Base-by-base conservation (phyloP, 2,329 filamentous ascomycete species). In the Pestalotiopsis sp. region DNA sequence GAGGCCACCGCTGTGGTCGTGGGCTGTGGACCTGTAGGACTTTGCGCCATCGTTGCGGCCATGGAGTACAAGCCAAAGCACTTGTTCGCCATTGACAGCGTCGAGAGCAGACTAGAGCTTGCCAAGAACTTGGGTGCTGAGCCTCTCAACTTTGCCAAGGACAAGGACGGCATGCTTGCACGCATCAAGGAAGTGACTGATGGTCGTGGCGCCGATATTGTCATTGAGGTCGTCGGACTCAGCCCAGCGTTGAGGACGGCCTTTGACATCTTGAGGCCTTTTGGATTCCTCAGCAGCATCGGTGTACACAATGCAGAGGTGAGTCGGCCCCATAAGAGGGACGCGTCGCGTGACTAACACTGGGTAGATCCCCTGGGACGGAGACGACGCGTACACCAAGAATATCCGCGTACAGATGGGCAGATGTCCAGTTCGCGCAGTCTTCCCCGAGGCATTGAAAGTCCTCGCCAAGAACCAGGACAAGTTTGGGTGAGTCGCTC, bases 21-120 rank as follows among this genome's bases (percentile, higher is more conserved):
- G 69, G 95, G 95, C 4, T 97, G 94, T 76, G 95, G 95, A 0
- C 92, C 92, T 0, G 92, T 97, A 3, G 95, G 94, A 1, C 86
- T 97, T 13, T 97, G 95, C 78, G 93, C 94, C 17, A 83, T 97
- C 68, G 86, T 95, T 70, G 92, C 93, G 69, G 91, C 92, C 5
- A 83, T 92, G n/a, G 90, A 93, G 74, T 91, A 90, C 79, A 88
- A 89, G 72, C 93, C 94, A 1, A 92, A 90, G 78, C 86, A 93
- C 75, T 80, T 97, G 2, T 90, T 97, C 70, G 93, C 93, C 5
- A 88, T 97, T 63, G 94, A 97, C 80, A 90, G 91, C 9, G 88
- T 97, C 7, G 89, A 91, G 2, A 90, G 89, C 69, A 87, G 95
- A 67, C 85, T 98, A 57, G 89, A 92, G 65, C 84, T 93, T 57